Evolutionary conservation across 768 basidiomycete species (phyloP).

Genomic region (Kwoniella sp.): DNA sequence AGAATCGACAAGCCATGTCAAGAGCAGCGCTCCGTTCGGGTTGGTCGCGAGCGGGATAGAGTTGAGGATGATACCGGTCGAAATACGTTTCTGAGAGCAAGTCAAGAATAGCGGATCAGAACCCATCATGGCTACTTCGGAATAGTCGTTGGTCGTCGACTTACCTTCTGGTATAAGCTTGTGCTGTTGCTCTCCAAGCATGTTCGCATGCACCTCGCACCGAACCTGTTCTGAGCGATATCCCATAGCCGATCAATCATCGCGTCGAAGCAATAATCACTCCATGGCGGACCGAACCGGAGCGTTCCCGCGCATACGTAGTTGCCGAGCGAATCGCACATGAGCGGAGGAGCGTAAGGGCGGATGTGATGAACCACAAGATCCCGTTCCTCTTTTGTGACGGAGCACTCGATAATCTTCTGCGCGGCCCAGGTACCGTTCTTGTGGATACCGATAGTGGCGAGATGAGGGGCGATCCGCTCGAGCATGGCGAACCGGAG

Average conservation of each 20-base stretch:
- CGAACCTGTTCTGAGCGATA: slow-evolving; percentile 94
- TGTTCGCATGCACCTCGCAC: slow-evolving; percentile 95
- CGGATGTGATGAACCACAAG: slow-evolving; percentile 83
- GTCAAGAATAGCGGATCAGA: no score
- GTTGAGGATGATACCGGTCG: slow-evolving; percentile 91
- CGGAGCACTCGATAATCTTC: slow-evolving; percentile 96
- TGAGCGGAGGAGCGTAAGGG: slow-evolving; percentile 87
- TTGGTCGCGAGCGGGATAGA: slow-evolving; percentile 97
- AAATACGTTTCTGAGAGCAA: slow-evolving; percentile 74
- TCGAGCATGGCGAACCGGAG: slow-evolving; percentile 90
- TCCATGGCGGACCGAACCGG: slow-evolving; percentile 82
- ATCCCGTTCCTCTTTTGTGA: slow-evolving; percentile 79
- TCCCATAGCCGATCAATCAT: slow-evolving; percentile 98
- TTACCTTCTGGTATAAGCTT: slow-evolving; percentile 75
- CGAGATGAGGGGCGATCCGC: slow-evolving; percentile 86
- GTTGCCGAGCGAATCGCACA: slow-evolving; percentile 71
- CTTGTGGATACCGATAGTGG: slow-evolving; percentile 98
- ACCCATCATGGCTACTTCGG: neutral
- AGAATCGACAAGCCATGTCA: slow-evolving; percentile 96
- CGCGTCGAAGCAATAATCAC: slow-evolving; percentile 96
- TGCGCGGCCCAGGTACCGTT: slow-evolving; percentile 99
- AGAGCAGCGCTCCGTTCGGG: slow-evolving; percentile 89
- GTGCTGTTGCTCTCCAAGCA: slow-evolving; percentile 90
- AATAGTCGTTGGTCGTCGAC: slow-evolving; percentile 9
- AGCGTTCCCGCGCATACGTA: slow-evolving; percentile 64